phyloP scores from a whole-genome alignment of 352 stramenopile genomes.

The Aphanomyces cochlioides region DNA sequence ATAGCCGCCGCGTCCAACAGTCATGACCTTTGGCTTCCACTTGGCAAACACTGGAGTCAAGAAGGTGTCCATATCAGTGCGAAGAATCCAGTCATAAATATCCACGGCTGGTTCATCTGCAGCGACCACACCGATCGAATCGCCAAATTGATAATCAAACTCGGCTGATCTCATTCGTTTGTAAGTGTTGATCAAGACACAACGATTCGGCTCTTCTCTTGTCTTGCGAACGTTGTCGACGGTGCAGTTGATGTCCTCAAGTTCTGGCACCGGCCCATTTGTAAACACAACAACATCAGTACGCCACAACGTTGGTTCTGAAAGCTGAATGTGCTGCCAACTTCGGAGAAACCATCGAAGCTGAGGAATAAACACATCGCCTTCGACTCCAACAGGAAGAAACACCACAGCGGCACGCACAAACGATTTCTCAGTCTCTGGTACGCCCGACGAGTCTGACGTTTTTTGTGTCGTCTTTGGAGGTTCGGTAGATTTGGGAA shows the following conservation, averaged over 20 bases:
- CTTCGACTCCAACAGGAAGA: background rate
- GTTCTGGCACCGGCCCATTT: background rate
- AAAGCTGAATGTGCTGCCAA: slow-evolving; percentile 11
- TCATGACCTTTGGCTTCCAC: slow-evolving; percentile 9
- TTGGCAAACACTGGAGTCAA: slow-evolving; percentile 21
- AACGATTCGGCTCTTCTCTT: background rate
- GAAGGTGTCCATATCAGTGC: slow-evolving; percentile 27
- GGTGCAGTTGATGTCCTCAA: slow-evolving; percentile 14
- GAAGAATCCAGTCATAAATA: slow-evolving; percentile 17
- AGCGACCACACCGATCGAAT: background rate
- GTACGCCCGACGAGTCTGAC: too few relatives aligned
- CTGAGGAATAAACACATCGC: background rate
- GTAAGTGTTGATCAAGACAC: slow-evolving; percentile 12
- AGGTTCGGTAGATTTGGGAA: too few relatives aligned
- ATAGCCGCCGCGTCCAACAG: slow-evolving; percentile 11
- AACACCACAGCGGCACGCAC: slow-evolving; percentile 11
- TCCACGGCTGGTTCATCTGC: background rate
- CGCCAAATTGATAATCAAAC: background rate
- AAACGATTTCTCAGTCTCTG: slow-evolving; percentile 3
- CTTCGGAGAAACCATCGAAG: slow-evolving; percentile 15
- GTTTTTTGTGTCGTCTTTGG: too few relatives aligned
- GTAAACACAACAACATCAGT: slow-evolving; percentile 20
- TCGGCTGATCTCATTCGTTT: background rate
- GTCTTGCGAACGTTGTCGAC: background rate
- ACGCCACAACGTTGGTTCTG: slow-evolving; percentile 8